Base-by-base conservation (phyloP, 352 stramenopile species). In the Globisporangium heterothallicum region DNA sequence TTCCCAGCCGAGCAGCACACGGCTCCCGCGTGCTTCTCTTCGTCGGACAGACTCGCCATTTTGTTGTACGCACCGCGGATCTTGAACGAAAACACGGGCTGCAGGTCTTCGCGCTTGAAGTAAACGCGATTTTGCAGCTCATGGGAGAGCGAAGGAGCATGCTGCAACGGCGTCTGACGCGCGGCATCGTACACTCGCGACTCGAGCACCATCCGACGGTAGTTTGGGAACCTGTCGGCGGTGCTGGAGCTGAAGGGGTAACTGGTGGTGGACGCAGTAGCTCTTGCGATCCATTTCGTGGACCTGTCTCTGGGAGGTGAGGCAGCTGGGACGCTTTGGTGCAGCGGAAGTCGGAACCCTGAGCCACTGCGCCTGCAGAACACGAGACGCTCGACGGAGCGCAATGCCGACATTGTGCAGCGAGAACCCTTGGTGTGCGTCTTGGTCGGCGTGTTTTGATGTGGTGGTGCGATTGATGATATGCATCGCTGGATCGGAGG, bases 81-180 rank as follows among this genome's bases (percentile, higher is more conserved):
- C 82, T 99, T 99, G 82, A 99, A 99, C 51, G 92, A 98, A 68
- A 98, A 98, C 25, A 99, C 95, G 35, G 95, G 95, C 74, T 99
- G 96, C 48, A 96, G 78, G 72, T 99, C 97, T 74, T 99, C 96
- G 50, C 95, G 77, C 86, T 99, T 98, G 29, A 98, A 82, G 57
- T 77, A 66, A 35, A 96, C 76, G 53, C 70, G 74, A 64, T 94
- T 92, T 63, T 88, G 70, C 25, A 94, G 67, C 47, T 63, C 68
- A 36, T 86, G 68, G 3, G 82, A 92, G 34, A 95, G 68, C 19
- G 66, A 64, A 5, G 78, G 65, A 40, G 83, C 78, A 19, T 78
- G 61, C 54, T 91, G 78, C 66, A 95, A 66, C n/a, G 77, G 76
- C 53, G 84, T 95, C 66, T 91, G 70, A n/a, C 65, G 63, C n/a